Conservation (phyloP, 441 rosid species). For the Eruca vesicaria region DNA sequence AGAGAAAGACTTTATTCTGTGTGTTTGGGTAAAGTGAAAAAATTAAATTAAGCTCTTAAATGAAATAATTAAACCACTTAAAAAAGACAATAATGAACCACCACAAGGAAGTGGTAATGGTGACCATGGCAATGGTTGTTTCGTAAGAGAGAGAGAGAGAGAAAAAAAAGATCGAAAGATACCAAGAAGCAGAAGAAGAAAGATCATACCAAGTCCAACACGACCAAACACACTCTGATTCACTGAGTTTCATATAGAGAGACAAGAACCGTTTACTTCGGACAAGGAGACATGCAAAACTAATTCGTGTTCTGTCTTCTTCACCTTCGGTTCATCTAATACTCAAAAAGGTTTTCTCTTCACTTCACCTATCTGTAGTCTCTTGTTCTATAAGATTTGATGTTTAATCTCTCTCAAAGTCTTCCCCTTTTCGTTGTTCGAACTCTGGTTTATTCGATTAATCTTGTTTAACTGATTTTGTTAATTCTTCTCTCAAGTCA, state of each 20-base stretch:
- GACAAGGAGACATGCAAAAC: background rate
- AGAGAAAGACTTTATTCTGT: background rate
- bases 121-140: background rate
- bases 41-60: background rate
- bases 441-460: background rate
- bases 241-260: background rate
- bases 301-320: background rate
- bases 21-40: background rate
- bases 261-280: conserved; percentile 1
- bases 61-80: background rate
- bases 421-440: background rate
- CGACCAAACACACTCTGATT: background rate
- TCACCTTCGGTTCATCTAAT: background rate
- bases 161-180: background rate
- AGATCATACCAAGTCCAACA: background rate
- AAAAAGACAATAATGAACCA: background rate
- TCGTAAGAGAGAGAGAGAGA: background rate
- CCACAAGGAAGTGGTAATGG: background rate
- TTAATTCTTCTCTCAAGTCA: background rate
- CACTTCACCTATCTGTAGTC: background rate
- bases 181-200: background rate
- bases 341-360: background rate
- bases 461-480: background rate
- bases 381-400: background rate
- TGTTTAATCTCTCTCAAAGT: background rate